These are phyloP conservation scores for Scutellaria barbata DNA, from an alignment of 257 asterid genomes.

Conservation along the genomic window DNA sequence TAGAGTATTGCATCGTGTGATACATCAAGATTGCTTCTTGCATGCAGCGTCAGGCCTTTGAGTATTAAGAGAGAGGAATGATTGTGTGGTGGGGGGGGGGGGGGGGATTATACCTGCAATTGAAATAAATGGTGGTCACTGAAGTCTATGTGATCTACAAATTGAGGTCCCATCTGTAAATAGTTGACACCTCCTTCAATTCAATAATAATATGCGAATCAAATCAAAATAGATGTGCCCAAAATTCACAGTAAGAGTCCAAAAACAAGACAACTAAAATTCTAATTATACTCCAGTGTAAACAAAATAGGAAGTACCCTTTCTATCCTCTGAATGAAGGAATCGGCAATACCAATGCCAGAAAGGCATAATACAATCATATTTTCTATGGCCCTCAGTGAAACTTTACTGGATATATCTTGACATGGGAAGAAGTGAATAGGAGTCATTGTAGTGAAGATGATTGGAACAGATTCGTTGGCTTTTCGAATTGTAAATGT, in stretches of 20 bases:
- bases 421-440: constrained; percentile 59
- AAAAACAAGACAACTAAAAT: constrained; percentile 10
- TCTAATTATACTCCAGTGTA: not conserved
- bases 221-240: constrained; percentile 11
- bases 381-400: constrained; percentile 49
- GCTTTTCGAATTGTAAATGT: constrained; percentile 53
- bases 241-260: not conserved
- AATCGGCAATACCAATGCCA: constrained; percentile 80
- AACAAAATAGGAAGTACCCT: constrained; percentile 48
- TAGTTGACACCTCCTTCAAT: constrained; percentile 28
- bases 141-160: constrained; percentile 80
- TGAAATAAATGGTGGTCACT: constrained; percentile 83
- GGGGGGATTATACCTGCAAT: constrained; percentile 49
- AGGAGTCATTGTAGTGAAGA: constrained; percentile 72
- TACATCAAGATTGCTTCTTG: constrained; percentile 1
- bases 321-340: constrained; percentile 65
- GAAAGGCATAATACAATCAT: constrained; percentile 69
- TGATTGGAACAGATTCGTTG: constrained; percentile 55
- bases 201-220: not conserved
- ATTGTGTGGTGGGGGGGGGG: not conserved
- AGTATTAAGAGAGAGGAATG: not conserved
- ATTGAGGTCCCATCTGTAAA: constrained; percentile 79
- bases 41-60: not conserved
- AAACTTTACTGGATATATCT: constrained; percentile 47
- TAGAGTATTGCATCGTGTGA: constrained; percentile 24